Base-by-base conservation (phyloP, 2,329 filamentous ascomycete genomes). In the Ophiostoma quercus region DNA sequence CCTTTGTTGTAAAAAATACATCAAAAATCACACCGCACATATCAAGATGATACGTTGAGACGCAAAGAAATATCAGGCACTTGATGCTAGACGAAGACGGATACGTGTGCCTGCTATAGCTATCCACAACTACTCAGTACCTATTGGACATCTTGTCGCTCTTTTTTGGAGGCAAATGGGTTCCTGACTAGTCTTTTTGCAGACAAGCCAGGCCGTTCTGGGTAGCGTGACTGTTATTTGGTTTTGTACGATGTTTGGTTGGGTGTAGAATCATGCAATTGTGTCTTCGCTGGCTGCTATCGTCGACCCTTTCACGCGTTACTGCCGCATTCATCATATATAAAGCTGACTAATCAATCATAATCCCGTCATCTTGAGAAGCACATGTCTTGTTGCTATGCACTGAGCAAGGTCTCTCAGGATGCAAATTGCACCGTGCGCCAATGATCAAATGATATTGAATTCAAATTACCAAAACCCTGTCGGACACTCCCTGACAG, bases 121-220 rank as follows among this genome's bases (percentile, higher is more conserved):
- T 25, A 57, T 62, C 57, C 57, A 62, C 57, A 25, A 25, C 57
- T 34, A 25, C 57, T 32, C 11, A 6, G n/a, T 54, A 29, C 9
- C 22, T 29, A 16, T n/a, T 47, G 19, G 43, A 8, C n/a, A 3
- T 14, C 11, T 32, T 25, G 25, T 8, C 39, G 12, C 11, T 14
- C 62, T 39, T 32, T 22, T 41, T 65, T 34, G 11, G 4, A 39
- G 32, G 19, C 32, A 6, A 65, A 25, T 67, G 57, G 73, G 74
- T 72, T 73, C 74, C 74, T 73, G 70, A 69, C 74, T 74, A 75
- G 69, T 67, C 74, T 73, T 63, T 39, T 74, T 74, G 67, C 54
- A 73, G 74, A 29, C 51, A 73, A 69, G 71, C 67, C 57, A 19
- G 22, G 32, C 12, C 34, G 29, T 63, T 57, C 51, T 25, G n/a